These are phyloP conservation scores for Helotiales sp. DNA, from an alignment of 2,329 filamentous ascomycete genomes.

Conservation along the genomic window DNA sequence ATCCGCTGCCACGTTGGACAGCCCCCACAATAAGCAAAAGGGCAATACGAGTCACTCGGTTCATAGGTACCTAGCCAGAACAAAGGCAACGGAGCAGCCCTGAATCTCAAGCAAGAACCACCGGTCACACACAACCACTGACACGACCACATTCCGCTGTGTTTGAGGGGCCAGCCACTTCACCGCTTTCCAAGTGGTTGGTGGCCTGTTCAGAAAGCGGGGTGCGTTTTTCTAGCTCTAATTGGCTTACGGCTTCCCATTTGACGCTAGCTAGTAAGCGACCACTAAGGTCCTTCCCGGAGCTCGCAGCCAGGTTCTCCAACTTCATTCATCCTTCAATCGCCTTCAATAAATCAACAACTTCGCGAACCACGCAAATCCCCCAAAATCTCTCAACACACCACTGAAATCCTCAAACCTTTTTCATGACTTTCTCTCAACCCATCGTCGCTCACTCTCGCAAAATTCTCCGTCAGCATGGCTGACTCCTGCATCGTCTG, in stretches of 20 bases:
- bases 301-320: slow-evolving; percentile 12
- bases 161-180: background rate
- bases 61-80: too few relatives aligned
- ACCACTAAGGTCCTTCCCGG: slow-evolving; percentile 12
- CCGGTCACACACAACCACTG: background rate
- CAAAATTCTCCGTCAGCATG: slow-evolving; percentile 38
- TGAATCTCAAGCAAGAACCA: background rate
- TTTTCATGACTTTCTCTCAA: slow-evolving; percentile 41
- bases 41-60: slow-evolving; percentile 14
- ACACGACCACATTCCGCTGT: background rate
- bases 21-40: slow-evolving; percentile 24
- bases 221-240: background rate
- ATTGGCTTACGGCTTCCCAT: slow-evolving; percentile 1
- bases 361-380: slow-evolving; percentile 4
- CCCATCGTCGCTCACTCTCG: slow-evolving; percentile 24
- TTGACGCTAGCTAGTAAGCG: slow-evolving; percentile 7
- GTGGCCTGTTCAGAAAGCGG: background rate
- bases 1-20: slow-evolving; percentile 17
- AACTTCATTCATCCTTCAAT: slow-evolving; percentile 12
- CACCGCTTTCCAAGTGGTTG: slow-evolving; percentile 15
- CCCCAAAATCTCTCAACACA: background rate
- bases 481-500: slow-evolving; percentile 74
- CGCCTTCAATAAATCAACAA: slow-evolving; percentile 3
- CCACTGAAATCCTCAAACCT: slow-evolving; percentile 19
- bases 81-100: background rate